Evolutionary conservation across 768 basidiomycete genomes (phyloP).

Genomic region (Leccinellum luteum): DNA sequence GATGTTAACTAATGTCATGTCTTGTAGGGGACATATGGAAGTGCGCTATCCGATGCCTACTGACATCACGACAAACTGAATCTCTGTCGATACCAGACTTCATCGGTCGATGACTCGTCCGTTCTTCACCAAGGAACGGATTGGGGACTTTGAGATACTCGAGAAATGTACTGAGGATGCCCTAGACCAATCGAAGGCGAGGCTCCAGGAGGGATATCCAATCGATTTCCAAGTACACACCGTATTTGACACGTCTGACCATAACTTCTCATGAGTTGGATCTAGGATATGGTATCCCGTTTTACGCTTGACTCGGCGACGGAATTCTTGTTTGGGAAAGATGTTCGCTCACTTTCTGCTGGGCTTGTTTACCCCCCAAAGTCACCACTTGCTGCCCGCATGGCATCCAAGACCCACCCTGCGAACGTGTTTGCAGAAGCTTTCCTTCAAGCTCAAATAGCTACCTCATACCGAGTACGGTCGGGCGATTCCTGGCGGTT

Average conservation of each 20-base stretch:
- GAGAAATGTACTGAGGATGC: conserved; percentile 49
- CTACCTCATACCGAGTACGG: conserved; percentile 37
- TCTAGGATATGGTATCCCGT: conserved; percentile 49
- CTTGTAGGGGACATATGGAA: conserved; percentile 53
- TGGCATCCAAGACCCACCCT: conserved; percentile 26
- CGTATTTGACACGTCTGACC: neutral
- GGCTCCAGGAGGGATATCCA: conserved; percentile 45
- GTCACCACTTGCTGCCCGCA: conserved; percentile 10
- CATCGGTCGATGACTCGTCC: conserved; percentile 45
- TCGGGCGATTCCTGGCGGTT: conserved; percentile 50
- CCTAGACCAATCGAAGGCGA: conserved; percentile 41
- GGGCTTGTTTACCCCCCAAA: conserved; percentile 47
- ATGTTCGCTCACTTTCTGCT: conserved; percentile 46
- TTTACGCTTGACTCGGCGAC: conserved; percentile 63
- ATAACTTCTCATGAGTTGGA: neutral
- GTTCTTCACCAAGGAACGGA: conserved; percentile 55
- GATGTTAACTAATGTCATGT: neutral
- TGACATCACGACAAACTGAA: neutral
- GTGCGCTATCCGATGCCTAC: conserved; percentile 22
- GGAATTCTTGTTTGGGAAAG: conserved; percentile 54
- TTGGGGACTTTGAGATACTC: conserved; percentile 55
- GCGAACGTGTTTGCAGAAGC: conserved; percentile 45
- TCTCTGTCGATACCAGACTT: neutral
- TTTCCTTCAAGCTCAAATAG: conserved; percentile 48
- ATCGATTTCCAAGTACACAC: conserved; percentile 53